A percentile compares a stretch with the other conserved stretches of the same genome.
Evolutionary conservation across 176 grass and related monocot species (phyloP).

Genomic region (Themeda triandra): DNA sequence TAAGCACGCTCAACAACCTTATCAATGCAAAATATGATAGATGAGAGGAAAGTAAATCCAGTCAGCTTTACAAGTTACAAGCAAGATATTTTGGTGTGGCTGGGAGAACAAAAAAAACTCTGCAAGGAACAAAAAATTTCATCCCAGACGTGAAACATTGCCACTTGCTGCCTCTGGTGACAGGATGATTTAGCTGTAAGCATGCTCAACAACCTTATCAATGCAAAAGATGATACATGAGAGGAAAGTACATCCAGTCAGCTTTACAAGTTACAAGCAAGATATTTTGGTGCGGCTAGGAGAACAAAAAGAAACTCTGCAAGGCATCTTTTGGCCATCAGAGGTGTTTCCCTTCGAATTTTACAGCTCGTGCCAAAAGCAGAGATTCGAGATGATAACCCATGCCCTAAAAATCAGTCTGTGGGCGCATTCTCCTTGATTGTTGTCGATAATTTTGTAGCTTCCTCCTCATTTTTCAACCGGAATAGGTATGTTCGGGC

Average conservation of each 20-base stretch:
- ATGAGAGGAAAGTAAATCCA: neutral
- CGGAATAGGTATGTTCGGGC: slow-evolving; percentile 64
- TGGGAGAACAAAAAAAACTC: slow-evolving; percentile 9
- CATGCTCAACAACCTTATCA: neutral
- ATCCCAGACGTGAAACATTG: too few relatives aligned
- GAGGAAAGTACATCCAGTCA: neutral
- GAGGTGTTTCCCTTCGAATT: neutral
- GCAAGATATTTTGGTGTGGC: neutral
- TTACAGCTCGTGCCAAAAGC: neutral
- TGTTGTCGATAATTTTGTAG: slow-evolving; percentile 52
- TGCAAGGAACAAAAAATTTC: neutral
- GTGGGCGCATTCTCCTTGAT: slow-evolving; percentile 71
- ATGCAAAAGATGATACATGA: neutral
- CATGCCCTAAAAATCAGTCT: slow-evolving; percentile 39
- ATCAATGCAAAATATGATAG: neutral
- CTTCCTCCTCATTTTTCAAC: slow-evolving; percentile 77
- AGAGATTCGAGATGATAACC: neutral
- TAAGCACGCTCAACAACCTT: neutral
- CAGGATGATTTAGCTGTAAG: neutral
- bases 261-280: neutral
- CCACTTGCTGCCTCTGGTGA: neutral
- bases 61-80: neutral
- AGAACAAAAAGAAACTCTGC: slow-evolving; percentile 14
- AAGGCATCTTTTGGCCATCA: neutral
- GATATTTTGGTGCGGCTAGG: neutral